A percentile compares a stretch with the other conserved stretches of the same genome.
Conservation (phyloP, 768 basidiomycete species). For the Psilocybe cyanescens region DNA sequence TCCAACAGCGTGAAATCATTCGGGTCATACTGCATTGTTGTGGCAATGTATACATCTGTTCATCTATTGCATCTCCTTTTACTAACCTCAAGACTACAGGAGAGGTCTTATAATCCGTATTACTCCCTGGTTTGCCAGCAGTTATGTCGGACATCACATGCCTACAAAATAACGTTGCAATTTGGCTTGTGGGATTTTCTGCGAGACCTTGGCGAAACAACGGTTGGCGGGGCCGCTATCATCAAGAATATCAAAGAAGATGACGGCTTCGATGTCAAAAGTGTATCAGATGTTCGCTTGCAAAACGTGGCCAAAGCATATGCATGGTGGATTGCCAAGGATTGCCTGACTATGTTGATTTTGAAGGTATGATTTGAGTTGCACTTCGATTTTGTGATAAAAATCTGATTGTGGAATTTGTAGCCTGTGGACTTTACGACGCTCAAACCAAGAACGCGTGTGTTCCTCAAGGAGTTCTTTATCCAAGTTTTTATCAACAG, state of each 20-base stretch:
- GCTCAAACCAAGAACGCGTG: slow-evolving; percentile 62
- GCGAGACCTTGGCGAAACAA: slow-evolving; percentile 84
- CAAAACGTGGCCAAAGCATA: slow-evolving; percentile 83
- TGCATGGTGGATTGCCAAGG: slow-evolving; percentile 94
- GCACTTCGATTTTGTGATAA: not conserved
- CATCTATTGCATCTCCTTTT: not conserved
- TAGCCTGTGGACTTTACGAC: slow-evolving; percentile 89
- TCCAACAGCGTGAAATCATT: slow-evolving; percentile 95
- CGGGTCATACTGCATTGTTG: slow-evolving; percentile 92
- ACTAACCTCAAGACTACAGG: slow-evolving; percentile 47
- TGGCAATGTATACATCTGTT: slow-evolving; percentile 66
- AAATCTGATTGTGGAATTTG: not conserved
- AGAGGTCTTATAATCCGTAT: slow-evolving; percentile 93
- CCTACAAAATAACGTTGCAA: slow-evolving; percentile 90
- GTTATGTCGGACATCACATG: slow-evolving; percentile 77
- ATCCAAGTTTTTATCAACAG: slow-evolving; percentile 71
- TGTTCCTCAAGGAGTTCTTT: slow-evolving; percentile 76
- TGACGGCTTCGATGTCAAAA: slow-evolving; percentile 51
- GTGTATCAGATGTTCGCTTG: slow-evolving; percentile 59
- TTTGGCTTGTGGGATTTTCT: slow-evolving; percentile 98
- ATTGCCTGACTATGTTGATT: slow-evolving; percentile 70
- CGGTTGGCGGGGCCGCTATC: slow-evolving; percentile 79
- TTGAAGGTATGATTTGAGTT: slow-evolving; percentile 67
- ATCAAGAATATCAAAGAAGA: slow-evolving; percentile 66
- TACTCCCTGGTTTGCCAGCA: slow-evolving; percentile 90